Conservation (phyloP, 495 filamentous ascomycete genomes). For the Clohesyomyces aquaticus region DNA sequence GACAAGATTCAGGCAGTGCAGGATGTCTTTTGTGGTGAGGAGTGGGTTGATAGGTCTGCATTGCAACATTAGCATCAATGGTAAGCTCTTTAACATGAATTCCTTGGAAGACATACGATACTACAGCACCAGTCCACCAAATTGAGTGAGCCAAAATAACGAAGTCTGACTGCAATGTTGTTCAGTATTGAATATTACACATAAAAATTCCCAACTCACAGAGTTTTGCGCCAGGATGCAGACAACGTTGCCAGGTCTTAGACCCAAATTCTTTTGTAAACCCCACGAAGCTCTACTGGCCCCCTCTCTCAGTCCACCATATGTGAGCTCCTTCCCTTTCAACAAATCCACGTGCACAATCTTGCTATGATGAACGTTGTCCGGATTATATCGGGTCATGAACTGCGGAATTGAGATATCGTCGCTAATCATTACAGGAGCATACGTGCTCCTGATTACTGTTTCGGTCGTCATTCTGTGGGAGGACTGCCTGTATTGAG, state of each 20-base stretch:
- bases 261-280: slow-evolving; percentile 8
- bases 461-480: slow-evolving; percentile 18
- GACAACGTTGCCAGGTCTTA: slow-evolving; percentile 21
- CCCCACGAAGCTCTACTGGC: slow-evolving; percentile 23
- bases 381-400: slow-evolving; percentile 30
- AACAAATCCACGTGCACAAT: slow-evolving; percentile 27
- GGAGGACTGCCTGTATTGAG: too few species aligned
- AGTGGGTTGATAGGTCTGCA: slow-evolving; percentile 28
- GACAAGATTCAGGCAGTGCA: slow-evolving; percentile 21
- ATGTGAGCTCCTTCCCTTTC: slow-evolving; percentile 20
- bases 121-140: slow-evolving; percentile 23
- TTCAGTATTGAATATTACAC: neutral
- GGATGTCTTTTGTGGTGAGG: slow-evolving; percentile 21
- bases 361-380: slow-evolving; percentile 24
- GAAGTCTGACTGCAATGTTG: slow-evolving; percentile 17
- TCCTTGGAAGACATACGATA: slow-evolving; percentile 14
- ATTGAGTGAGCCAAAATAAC: slow-evolving; percentile 21
- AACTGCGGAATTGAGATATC: slow-evolving; percentile 29
- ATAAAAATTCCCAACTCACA: neutral
- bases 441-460: slow-evolving; percentile 16
- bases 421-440: slow-evolving; percentile 17
- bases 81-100: neutral
- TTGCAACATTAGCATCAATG: neutral
- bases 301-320: slow-evolving; percentile 22
- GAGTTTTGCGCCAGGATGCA: slow-evolving; percentile 21